Evolutionary conservation across 768 basidiomycete genomes (phyloP), one percentile per base, ranked within the genome.

Genomic region (Trametes meyenii): DNA sequence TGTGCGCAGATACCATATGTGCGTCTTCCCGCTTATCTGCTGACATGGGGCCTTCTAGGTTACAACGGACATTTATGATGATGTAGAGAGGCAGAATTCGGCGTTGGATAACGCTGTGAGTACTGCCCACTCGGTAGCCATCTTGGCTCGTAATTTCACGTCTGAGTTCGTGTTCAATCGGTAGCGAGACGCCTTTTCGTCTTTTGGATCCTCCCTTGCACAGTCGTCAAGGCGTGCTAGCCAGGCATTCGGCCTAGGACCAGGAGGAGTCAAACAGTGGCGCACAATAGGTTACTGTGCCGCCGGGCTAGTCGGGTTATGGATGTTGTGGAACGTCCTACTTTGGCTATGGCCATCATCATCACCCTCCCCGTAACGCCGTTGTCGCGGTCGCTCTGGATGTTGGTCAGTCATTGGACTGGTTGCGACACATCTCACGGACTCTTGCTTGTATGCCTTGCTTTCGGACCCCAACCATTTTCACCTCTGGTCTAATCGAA

Each of bases 51-150:
- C 33, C 33, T 33, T 40, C 19, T 53, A 94, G 92, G 81, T 95
- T n/a, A 94, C 92, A 13, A 89, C 85, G 2, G 92, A 95, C 75
- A 93, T 95, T 40, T 81, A 95, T 71, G 83, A 85, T 62, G 93
- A 94, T 68, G 88, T 88, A 1, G 92, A 95, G 74, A 78, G 87
- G 11, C 93, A 94, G 76, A 94, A 94, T 68, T 70, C 83, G 2
- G 83, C 88, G 55, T 77, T 95, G 24, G 91, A 94, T 67, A 84
- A 88, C 40, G 86, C 91, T 2, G 92, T 92, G 61, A 63, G 87
- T 72, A 5, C 42, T 53, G 7, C 23, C 16, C 43, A 58, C 38
- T 59, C 55, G 24, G 52, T 14, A 61, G 55, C 33, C 36, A n/a
- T n/a, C 14, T 10, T 16, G 10, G 39, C 50, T 14, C 6, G 23